A percentile compares a stretch with the other conserved stretches of the same genome.
phyloP scores from a whole-genome alignment of 2,329 filamentous ascomycete genomes.

The Colletotrichum falcatum region DNA sequence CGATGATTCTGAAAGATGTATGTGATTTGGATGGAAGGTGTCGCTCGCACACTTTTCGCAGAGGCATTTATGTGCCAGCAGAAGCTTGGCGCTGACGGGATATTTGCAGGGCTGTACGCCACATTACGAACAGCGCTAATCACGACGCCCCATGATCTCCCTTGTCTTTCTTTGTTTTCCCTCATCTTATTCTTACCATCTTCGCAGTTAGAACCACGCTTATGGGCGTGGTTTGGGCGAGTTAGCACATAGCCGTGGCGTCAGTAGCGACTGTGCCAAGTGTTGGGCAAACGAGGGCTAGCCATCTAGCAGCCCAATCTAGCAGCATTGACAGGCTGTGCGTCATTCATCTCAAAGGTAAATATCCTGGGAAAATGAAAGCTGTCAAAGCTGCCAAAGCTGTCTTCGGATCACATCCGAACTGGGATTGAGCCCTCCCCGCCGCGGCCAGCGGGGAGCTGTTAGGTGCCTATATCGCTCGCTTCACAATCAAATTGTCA shows the following conservation, averaged over 20 bases:
- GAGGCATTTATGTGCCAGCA: not conserved
- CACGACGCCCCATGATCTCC: conserved; percentile 25
- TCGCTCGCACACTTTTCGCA: not conserved
- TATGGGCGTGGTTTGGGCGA: no score
- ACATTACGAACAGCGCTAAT: conserved; percentile 14
- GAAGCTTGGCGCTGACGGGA: conserved; percentile 25
- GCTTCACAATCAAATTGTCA: not conserved
- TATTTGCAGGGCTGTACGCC: conserved; percentile 20
- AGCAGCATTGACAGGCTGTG: not conserved
- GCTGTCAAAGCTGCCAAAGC: not conserved
- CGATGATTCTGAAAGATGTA: no score
- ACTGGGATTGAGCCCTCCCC: not conserved
- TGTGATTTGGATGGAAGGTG: not conserved
- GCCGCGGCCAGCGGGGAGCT: not conserved
- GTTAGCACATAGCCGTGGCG: not conserved
- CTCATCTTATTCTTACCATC: not conserved
- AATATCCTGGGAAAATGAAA: fast-evolving
- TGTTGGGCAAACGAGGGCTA: not conserved
- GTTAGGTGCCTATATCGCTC: not conserved
- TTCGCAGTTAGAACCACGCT: not conserved
- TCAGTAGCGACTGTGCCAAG: not conserved
- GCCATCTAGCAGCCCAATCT: not conserved
- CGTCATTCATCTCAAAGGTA: not conserved
- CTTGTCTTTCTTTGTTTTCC: no score
- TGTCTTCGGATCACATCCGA: not conserved